Evolutionary conservation across 331 rosid species (phyloP).

Genomic region (Rosa hybrid): DNA sequence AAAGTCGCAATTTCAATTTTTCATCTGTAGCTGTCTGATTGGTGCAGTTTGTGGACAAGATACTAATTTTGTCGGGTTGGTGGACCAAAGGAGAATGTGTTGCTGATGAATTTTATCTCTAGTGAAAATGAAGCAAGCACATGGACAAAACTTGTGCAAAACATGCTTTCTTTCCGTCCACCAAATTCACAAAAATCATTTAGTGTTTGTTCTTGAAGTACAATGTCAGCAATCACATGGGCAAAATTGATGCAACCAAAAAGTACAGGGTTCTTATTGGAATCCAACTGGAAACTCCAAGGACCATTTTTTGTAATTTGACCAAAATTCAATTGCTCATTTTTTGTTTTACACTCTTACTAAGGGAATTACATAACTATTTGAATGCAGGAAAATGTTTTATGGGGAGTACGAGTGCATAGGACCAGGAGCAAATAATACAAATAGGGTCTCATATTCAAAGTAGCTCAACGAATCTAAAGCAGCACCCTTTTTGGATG

Average conservation of each 20-base stretch:
- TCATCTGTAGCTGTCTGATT: background rate
- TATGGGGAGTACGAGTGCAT: slow-evolving; percentile 47
- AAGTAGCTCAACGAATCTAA: slow-evolving; percentile 44
- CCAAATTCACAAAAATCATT: background rate
- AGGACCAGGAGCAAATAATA: slow-evolving; percentile 43
- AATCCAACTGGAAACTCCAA: background rate
- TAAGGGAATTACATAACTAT: background rate
- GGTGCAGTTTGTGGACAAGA: background rate
- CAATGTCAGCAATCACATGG: background rate
- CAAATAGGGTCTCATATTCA: slow-evolving; percentile 30
- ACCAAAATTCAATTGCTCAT: background rate
- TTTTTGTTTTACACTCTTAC: background rate
- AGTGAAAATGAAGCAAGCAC: background rate
- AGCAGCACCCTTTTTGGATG: slow-evolving; percentile 44
- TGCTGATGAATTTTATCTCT: background rate
- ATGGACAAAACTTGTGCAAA: background rate
- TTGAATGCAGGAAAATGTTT: slow-evolving; percentile 33
- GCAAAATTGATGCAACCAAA: background rate
- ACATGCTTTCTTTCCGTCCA: background rate
- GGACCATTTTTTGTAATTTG: background rate
- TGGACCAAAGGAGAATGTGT: background rate
- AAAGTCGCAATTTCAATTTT: background rate
- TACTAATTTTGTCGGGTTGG: background rate
- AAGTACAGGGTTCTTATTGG: background rate
- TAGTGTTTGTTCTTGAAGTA: background rate